Evolutionary conservation across 2,329 filamentous ascomycete genomes (phyloP).

Genomic region (Leptographium wingfieldii): DNA sequence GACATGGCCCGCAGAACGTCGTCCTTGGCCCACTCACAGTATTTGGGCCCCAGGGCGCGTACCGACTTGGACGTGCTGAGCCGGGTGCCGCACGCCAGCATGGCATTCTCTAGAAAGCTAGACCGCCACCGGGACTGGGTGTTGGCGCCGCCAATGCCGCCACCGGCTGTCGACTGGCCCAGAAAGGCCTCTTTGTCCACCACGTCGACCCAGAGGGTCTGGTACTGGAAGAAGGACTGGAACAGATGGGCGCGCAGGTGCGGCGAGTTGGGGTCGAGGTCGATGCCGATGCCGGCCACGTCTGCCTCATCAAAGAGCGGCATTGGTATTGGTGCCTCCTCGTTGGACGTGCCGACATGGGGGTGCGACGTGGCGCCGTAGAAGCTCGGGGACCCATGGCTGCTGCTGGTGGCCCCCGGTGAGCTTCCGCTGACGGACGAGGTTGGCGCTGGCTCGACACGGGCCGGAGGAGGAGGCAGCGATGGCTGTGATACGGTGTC

Average conservation of each 20-base stretch:
- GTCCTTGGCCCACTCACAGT: slow-evolving; percentile 3
- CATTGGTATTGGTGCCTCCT: background rate
- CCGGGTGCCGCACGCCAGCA: slow-evolving; percentile 4
- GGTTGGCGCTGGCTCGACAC: background rate
- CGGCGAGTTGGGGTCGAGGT: slow-evolving; percentile 3
- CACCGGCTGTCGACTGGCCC: background rate
- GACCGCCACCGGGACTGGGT: slow-evolving; percentile 3
- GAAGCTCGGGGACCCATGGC: background rate
- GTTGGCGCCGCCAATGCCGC: background rate
- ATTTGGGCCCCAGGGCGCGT: slow-evolving; percentile 1
- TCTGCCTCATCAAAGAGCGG: background rate
- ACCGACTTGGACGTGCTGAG: slow-evolving; percentile 5
- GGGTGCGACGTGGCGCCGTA: slow-evolving; percentile 6
- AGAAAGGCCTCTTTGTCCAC: slow-evolving; percentile 4
- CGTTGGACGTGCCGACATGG: background rate
- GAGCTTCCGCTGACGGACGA: background rate
- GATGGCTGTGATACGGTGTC: background rate
- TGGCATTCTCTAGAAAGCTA: slow-evolving; percentile 3
- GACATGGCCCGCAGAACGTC: slow-evolving; percentile 2
- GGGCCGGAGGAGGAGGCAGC: background rate
- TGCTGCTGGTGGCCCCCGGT: background rate
- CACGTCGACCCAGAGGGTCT: slow-evolving; percentile 4
- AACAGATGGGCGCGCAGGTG: slow-evolving; percentile 4
- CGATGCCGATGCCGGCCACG: background rate
- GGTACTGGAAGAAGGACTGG: slow-evolving; percentile 6